These are phyloP conservation scores for Vicia faba DNA, from an alignment of 306 rosid species.

Conservation along the genomic window DNA sequence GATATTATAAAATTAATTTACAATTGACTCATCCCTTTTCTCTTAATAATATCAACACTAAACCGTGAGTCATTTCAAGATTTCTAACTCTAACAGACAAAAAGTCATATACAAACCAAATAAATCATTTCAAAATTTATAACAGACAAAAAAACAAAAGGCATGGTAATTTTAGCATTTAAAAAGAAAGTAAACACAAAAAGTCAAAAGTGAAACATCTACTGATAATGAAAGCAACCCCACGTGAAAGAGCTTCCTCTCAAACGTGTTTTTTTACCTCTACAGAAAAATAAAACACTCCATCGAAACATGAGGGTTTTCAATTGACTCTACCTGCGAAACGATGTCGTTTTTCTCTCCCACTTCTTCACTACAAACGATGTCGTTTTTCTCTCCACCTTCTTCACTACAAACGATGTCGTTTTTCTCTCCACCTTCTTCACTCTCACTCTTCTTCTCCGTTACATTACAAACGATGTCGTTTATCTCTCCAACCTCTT, in stretches of 20 bases:
- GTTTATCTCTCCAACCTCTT: slow-evolving; percentile 36
- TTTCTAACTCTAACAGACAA: too few relatives aligned
- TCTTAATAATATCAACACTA: too few relatives aligned
- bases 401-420: slow-evolving; percentile 36
- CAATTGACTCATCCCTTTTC: too few relatives aligned
- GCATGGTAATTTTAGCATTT: background rate
- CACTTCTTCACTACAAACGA: slow-evolving; percentile 22
- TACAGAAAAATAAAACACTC: slow-evolving; percentile 98
- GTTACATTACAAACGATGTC: slow-evolving; percentile 34
- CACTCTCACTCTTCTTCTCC: slow-evolving; percentile 20
- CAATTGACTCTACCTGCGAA: slow-evolving; percentile 54
- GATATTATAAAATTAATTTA: too few relatives aligned
- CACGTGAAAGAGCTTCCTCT: slow-evolving; percentile 31
- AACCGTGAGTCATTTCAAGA: too few relatives aligned
- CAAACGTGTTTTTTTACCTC: slow-evolving; percentile 35
- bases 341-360: slow-evolving; percentile 48
- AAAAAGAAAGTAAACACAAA: slow-evolving; percentile 8
- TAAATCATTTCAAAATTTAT: too few relatives aligned
- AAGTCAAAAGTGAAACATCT: too few relatives aligned
- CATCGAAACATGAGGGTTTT: slow-evolving; percentile 76
- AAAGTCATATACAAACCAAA: too few relatives aligned
- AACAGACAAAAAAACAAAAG: background rate
- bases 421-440: slow-evolving; percentile 38
- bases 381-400: slow-evolving; percentile 44
- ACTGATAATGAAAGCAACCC: slow-evolving; percentile 28